Conservation (phyloP, 2,329 filamentous ascomycete species). For the Cercospora sp. region DNA sequence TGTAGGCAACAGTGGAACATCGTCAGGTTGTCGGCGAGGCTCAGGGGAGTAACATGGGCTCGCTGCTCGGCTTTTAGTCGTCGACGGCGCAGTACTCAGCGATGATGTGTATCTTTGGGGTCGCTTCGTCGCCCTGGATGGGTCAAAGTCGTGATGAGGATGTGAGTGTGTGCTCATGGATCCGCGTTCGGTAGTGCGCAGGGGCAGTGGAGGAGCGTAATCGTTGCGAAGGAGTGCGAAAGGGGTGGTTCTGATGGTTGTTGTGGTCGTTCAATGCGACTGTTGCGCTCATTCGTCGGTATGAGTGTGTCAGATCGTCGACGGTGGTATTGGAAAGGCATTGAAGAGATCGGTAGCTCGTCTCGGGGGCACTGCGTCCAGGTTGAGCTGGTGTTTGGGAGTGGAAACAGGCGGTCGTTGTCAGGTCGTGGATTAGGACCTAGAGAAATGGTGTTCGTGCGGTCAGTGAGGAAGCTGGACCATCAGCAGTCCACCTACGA, state of each 20-base stretch:
- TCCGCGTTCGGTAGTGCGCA: not conserved
- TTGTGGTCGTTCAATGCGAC: not conserved
- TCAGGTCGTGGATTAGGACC: not conserved
- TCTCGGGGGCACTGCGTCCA: not conserved
- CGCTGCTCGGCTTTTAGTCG: not conserved
- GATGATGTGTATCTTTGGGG: not conserved
- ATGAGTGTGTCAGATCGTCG: not conserved
- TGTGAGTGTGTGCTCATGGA: not conserved
- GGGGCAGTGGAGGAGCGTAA: not conserved
- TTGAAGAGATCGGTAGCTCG: not conserved
- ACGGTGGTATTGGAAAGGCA: not conserved
- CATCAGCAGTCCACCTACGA: not conserved
- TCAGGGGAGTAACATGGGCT: not conserved
- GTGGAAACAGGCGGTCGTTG: not conserved
- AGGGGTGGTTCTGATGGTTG: not conserved
- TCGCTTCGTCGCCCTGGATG: not conserved
- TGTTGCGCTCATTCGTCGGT: not conserved
- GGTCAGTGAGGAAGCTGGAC: not conserved
- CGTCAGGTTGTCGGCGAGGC: not conserved
- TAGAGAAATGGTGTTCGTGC: not conserved
- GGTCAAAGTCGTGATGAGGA: not conserved
- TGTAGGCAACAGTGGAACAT: not conserved
- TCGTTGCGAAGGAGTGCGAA: not conserved
- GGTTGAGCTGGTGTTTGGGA: not conserved
- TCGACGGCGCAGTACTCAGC: not conserved